These are phyloP conservation scores for Candida germanica DNA, from an alignment of 805 yeast genomes.

Conservation along the genomic window DNA sequence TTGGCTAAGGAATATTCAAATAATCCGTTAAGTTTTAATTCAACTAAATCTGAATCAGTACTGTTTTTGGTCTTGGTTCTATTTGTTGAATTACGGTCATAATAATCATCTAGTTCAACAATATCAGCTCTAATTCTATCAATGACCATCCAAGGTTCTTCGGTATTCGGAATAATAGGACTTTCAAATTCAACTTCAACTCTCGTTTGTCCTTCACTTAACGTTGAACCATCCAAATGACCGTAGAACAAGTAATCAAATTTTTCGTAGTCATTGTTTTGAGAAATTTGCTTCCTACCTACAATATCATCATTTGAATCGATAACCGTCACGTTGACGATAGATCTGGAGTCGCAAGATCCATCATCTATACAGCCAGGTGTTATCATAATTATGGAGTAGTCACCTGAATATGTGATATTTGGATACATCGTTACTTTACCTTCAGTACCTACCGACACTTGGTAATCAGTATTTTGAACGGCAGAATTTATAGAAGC, in stretches of 20 bases:
- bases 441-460: constrained; percentile 25
- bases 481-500: constrained; percentile 10
- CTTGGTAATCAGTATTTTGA: constrained; percentile 23
- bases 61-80: constrained; percentile 18
- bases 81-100: constrained; percentile 23
- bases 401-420: constrained; percentile 69
- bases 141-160: constrained; percentile 58
- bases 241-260: constrained; percentile 80
- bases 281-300: constrained; percentile 54
- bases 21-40: constrained; percentile 61
- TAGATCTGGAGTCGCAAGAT: constrained; percentile 70
- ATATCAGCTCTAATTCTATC: constrained; percentile 57
- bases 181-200: constrained; percentile 26
- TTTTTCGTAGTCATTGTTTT: constrained; percentile 75
- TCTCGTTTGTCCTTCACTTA: constrained; percentile 24
- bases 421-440: constrained; percentile 61
- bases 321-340: constrained; percentile 69
- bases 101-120: constrained; percentile 43
- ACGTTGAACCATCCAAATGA: constrained; percentile 46
- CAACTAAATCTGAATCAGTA: constrained; percentile 14
- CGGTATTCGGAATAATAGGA: constrained; percentile 19
- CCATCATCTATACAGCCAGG: constrained; percentile 78
- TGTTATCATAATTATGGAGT: constrained; percentile 69
- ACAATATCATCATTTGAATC: constrained; percentile 46
- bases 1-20: constrained; percentile 79